Evolutionary conservation across 2,329 filamentous ascomycete genomes (phyloP).

Genomic region (Macrophomina pseudophaseolina): DNA sequence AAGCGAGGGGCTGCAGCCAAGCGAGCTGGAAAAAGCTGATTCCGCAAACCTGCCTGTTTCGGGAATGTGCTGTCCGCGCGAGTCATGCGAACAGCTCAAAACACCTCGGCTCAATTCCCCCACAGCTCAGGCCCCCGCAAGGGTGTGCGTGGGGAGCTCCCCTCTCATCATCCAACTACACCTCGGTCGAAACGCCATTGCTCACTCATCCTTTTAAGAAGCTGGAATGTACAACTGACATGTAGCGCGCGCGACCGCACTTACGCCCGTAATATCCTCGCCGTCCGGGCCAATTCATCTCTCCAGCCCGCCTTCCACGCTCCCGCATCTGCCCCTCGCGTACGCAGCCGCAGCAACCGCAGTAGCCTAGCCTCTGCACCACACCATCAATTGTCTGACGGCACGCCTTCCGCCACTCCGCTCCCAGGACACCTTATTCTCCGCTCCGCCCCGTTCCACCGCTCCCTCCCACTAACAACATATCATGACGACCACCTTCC

Average conservation of each 20-base stretch:
- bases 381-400: too few relatives aligned
- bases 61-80: not conserved
- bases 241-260: not conserved
- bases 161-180: not conserved
- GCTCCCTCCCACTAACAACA: not conserved
- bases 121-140: constrained; percentile 8
- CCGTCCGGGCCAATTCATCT: not conserved
- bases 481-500: constrained; percentile 21
- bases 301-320: not conserved
- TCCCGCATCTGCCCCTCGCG: not conserved
- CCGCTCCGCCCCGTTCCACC: constrained; percentile 9
- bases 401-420: not conserved
- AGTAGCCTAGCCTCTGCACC: too few relatives aligned
- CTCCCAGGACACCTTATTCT: not conserved
- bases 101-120: constrained; percentile 7
- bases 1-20: not conserved
- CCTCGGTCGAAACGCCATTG: not conserved
- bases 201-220: not conserved
- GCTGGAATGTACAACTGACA: not conserved
- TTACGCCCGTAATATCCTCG: not conserved
- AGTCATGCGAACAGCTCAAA: constrained; percentile 4
- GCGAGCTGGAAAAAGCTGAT: not conserved
- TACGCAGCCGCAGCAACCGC: not conserved
- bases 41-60: not conserved
- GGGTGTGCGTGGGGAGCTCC: not conserved